Percentiles rank a stretch among this genome's conserved stretches.
phyloP scores from a whole-genome alignment of 257 asterid genomes.

The Cruciata laevipes region DNA sequence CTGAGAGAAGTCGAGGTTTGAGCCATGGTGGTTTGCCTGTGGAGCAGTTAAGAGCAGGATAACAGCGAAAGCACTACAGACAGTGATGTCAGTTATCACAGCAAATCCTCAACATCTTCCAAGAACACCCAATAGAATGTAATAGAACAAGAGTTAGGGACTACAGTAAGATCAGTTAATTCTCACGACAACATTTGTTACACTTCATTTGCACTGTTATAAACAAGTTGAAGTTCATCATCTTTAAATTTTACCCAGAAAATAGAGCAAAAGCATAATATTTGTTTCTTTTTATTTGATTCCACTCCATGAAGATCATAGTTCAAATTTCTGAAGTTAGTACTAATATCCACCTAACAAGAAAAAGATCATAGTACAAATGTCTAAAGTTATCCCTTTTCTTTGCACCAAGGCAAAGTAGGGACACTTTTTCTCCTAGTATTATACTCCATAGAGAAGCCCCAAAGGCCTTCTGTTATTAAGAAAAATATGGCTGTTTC shows the following conservation, averaged over 20 bases:
- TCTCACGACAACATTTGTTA: too few species aligned
- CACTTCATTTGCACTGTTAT: not conserved
- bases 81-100: constrained; percentile 27
- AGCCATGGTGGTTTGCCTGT: constrained; percentile 23
- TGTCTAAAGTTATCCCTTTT: constrained; percentile 24
- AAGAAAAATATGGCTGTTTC: not conserved
- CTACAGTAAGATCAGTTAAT: not conserved
- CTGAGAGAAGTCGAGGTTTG: constrained; percentile 15
- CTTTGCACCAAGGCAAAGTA: constrained; percentile 25
- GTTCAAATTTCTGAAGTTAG: too few species aligned
- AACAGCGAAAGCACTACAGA: constrained; percentile 48
- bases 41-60: constrained; percentile 60
- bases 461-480: not conserved
- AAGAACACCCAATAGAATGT: constrained; percentile 6
- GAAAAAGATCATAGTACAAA: constrained; percentile 11
- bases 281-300: constrained; percentile 24
- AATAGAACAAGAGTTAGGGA: not conserved
- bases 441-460: not conserved
- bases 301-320: constrained; percentile 29
- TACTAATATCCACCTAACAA: not conserved
- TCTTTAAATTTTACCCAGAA: not conserved
- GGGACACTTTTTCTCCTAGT: not conserved
- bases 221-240: not conserved
- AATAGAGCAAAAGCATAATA: not conserved
- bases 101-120: constrained; percentile 13